Percentiles rank a stretch among this genome's conserved stretches.
These are phyloP conservation scores for Amphirosellinia nigrospora DNA, from an alignment of 495 filamentous ascomycete species.

Conservation along the genomic window DNA sequence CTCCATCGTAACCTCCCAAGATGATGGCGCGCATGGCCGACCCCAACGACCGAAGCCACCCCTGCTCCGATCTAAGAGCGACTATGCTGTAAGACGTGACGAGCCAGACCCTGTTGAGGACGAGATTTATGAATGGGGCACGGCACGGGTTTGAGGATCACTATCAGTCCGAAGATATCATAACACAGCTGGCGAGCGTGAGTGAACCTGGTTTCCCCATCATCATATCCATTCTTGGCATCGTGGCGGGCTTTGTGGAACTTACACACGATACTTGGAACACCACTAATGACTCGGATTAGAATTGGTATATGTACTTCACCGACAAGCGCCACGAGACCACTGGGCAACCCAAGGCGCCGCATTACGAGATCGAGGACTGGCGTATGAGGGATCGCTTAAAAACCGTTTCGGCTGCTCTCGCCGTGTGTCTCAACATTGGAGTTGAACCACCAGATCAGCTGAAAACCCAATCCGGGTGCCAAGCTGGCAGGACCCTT, in stretches of 20 bases:
- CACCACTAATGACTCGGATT: constrained; percentile 21
- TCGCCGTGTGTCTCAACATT: constrained; percentile 95
- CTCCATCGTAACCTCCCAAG: constrained; percentile 27
- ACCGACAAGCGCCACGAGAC: constrained; percentile 97
- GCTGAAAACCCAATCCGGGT: constrained; percentile 88
- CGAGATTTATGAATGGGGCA: constrained; percentile 57
- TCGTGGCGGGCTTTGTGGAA: constrained; percentile 28
- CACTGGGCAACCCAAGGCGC: constrained; percentile 81
- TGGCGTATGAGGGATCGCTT: constrained; percentile 97
- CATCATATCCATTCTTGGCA: constrained; percentile 45
- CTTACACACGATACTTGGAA: neutral
- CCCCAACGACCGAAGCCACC: constrained; percentile 55
- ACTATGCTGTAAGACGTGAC: constrained; percentile 63
- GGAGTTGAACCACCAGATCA: constrained; percentile 97
- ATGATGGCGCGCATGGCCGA: constrained; percentile 38
- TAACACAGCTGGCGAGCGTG: constrained; percentile 62
- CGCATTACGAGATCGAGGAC: constrained; percentile 71
- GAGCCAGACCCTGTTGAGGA: constrained; percentile 45
- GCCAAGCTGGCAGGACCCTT: constrained; percentile 96
- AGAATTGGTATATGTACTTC: constrained; percentile 98
- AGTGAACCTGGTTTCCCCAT: constrained; percentile 46
- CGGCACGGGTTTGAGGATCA: constrained; percentile 74
- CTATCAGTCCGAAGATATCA: constrained; percentile 69
- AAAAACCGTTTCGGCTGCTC: constrained; percentile 94
- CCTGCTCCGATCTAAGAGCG: constrained; percentile 73